Percentiles rank a stretch among this genome's conserved stretches.
Evolutionary conservation across 106 monocot genomes (phyloP).

Genomic region (Agapanthus africanus): DNA sequence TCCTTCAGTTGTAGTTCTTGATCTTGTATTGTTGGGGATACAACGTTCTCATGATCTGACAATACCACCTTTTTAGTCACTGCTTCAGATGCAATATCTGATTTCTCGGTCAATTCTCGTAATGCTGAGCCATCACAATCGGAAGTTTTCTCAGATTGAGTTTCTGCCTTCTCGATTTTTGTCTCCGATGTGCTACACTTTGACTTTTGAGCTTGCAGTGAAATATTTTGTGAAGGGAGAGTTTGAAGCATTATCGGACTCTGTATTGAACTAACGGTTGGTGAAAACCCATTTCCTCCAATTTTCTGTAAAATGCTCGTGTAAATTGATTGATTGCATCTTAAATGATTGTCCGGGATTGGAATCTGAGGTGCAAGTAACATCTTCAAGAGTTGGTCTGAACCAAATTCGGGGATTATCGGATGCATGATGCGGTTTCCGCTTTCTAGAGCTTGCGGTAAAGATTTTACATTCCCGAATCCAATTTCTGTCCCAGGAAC

Average conservation of each 20-base stretch:
- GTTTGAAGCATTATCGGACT: slow-evolving; percentile 6
- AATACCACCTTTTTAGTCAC: no score
- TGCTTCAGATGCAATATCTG: slow-evolving; percentile 12
- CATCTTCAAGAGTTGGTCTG: slow-evolving; percentile 34
- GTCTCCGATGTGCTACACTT: background rate
- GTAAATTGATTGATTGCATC: slow-evolving; percentile 41
- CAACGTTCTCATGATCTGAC: slow-evolving; percentile 11
- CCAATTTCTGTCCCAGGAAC: slow-evolving; percentile 28
- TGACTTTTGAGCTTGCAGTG: slow-evolving; percentile 11
- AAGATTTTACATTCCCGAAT: slow-evolving; percentile 18
- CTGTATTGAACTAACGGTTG: slow-evolving; percentile 7
- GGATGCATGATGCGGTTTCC: slow-evolving; percentile 17
- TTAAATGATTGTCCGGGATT: slow-evolving; percentile 15
- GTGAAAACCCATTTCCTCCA: slow-evolving; percentile 5
- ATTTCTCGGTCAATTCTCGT: slow-evolving; percentile 8
- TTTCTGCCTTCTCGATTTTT: slow-evolving; percentile 9
- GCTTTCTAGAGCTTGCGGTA: slow-evolving; percentile 23
- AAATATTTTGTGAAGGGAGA: slow-evolving; percentile 9
- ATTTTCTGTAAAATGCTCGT: slow-evolving; percentile 46
- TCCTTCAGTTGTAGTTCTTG: slow-evolving; percentile 2
- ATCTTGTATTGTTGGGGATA: background rate
- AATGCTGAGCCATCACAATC: slow-evolving; percentile 2
- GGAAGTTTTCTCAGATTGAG: slow-evolving; percentile 9
- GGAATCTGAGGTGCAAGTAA: slow-evolving; percentile 25
- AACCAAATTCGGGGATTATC: slow-evolving; percentile 24